Evolutionary conservation across 1,284 basidiomycete species (phyloP).

Genomic region (Fomitopsis schrenkii): DNA sequence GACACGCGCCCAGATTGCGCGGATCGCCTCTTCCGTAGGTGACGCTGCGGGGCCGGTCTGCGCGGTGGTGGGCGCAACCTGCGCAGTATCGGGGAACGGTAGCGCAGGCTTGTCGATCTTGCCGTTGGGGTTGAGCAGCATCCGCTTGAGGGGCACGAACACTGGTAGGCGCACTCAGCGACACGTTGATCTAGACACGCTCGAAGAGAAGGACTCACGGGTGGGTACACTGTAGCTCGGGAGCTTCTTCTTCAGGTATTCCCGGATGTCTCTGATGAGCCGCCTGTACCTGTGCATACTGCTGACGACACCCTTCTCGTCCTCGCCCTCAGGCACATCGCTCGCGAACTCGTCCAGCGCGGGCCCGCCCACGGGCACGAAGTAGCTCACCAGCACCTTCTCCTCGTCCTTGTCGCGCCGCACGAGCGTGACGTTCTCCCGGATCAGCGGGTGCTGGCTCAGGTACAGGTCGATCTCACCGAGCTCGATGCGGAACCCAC

Average conservation of each 20-base stretch:
- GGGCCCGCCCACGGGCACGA: slow-evolving; percentile 85
- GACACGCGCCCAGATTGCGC: slow-evolving; percentile 79
- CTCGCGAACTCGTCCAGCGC: slow-evolving; percentile 74
- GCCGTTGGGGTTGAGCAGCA: slow-evolving; percentile 99
- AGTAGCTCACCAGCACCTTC: slow-evolving; percentile 97
- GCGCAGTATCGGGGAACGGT: slow-evolving; percentile 97
- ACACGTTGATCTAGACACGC: neutral
- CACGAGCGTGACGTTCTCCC: slow-evolving; percentile 97
- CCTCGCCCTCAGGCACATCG: slow-evolving; percentile 62
- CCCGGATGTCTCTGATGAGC: slow-evolving; percentile 91
- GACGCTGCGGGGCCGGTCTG: slow-evolving; percentile 38
- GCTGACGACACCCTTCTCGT: slow-evolving; percentile 55
- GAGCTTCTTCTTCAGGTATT: slow-evolving; percentile 96
- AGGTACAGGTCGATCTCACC: slow-evolving; percentile 98
- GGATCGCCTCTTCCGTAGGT: slow-evolving; percentile 79
- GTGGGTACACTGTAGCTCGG: slow-evolving; percentile 92
- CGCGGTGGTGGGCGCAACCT: slow-evolving; percentile 43
- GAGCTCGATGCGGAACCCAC: slow-evolving; percentile 98
- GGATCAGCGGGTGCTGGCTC: slow-evolving; percentile 87
- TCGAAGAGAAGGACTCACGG: slow-evolving; percentile 39
- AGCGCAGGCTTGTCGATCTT: slow-evolving; percentile 99
- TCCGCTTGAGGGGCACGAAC: slow-evolving; percentile 90
- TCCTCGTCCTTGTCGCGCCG: slow-evolving; percentile 99
- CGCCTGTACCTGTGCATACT: slow-evolving; percentile 82
- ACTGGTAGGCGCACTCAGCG: slow-evolving; percentile 42